A percentile compares a stretch with the other conserved stretches of the same genome.
These are phyloP conservation scores for Parastagonospora nodorum DNA, from an alignment of 2,329 filamentous ascomycete genomes.

Conservation along the genomic window DNA sequence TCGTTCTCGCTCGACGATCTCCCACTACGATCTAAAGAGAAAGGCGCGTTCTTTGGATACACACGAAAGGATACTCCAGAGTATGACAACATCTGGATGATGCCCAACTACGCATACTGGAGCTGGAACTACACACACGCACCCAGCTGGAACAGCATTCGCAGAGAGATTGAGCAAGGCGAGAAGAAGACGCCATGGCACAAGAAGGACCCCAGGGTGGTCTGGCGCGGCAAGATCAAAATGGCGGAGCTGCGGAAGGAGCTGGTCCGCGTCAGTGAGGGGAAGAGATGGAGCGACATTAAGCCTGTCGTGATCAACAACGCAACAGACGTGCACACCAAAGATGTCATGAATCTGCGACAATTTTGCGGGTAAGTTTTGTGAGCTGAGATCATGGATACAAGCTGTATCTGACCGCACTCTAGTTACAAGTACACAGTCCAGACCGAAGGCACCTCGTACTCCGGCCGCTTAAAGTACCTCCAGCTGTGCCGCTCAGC, in stretches of 20 bases:
- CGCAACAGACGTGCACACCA: conserved; percentile 32
- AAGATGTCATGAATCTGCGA: conserved; percentile 41
- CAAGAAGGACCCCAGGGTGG: conserved; percentile 37
- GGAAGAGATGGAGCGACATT: conserved; percentile 40
- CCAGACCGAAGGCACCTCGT: conserved; percentile 60
- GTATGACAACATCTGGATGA: conserved; percentile 42
- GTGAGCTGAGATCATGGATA: neutral
- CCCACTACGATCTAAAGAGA: conserved; percentile 32
- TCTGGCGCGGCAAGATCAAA: conserved; percentile 42
- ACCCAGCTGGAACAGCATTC: conserved; percentile 42
- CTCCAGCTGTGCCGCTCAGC: conserved; percentile 55
- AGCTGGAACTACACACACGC: conserved; percentile 44
- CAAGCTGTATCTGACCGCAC: neutral
- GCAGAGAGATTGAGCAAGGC: conserved; percentile 29
- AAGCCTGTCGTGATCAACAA: conserved; percentile 44
- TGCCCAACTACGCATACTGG: conserved; percentile 44
- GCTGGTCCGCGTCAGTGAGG: conserved; percentile 33
- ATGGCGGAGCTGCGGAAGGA: conserved; percentile 38
- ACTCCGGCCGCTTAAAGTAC: conserved; percentile 60
- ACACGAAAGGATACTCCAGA: conserved; percentile 33
- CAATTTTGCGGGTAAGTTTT: conserved; percentile 37
- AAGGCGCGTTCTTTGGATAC: conserved; percentile 37
- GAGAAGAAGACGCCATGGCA: conserved; percentile 31
- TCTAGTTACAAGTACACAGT: conserved; percentile 57
- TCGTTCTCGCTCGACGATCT: conserved; percentile 40